Conservation (phyloP, 2,329 filamentous ascomycete species). For the Exserohilum rostratum region DNA sequence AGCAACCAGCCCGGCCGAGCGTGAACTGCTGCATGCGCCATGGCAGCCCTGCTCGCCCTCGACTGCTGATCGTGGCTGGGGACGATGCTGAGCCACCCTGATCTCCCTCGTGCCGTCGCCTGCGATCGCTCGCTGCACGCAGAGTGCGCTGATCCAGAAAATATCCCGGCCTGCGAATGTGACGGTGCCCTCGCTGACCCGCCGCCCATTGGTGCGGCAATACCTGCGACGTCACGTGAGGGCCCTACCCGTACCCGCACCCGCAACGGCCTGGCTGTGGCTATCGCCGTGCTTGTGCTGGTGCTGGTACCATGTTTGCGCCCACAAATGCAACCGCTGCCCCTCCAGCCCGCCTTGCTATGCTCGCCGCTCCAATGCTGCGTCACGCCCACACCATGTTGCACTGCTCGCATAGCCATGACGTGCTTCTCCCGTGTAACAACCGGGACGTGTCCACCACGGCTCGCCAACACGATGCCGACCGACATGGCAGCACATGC, state of each 20-base stretch:
- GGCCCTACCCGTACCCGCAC: background rate
- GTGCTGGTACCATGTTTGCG: background rate
- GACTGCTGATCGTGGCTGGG: conserved; percentile 7
- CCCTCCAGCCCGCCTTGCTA: background rate
- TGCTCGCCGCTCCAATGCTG: background rate
- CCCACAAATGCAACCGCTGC: background rate
- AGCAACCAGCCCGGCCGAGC: conserved; percentile 7
- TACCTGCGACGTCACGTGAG: background rate
- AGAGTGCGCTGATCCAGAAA: conserved; percentile 1
- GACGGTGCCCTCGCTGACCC: no score
- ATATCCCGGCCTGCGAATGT: background rate
- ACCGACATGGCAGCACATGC: conserved; percentile 22
- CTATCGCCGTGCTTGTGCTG: background rate
- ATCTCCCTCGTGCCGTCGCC: background rate
- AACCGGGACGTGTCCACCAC: conserved; percentile 12
- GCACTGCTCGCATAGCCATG: conserved; percentile 14
- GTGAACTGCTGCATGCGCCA: conserved; percentile 3
- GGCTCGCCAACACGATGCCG: conserved; percentile 14
- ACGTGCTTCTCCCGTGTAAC: conserved; percentile 17
- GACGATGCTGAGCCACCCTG: conserved; percentile 1
- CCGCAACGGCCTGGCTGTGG: background rate
- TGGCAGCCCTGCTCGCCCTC: background rate
- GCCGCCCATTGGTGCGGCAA: background rate
- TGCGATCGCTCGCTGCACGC: background rate
- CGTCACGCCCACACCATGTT: conserved; percentile 2